Conservation (phyloP, 108 stramenopile genomes). For the Skeletonema menzelii region DNA sequence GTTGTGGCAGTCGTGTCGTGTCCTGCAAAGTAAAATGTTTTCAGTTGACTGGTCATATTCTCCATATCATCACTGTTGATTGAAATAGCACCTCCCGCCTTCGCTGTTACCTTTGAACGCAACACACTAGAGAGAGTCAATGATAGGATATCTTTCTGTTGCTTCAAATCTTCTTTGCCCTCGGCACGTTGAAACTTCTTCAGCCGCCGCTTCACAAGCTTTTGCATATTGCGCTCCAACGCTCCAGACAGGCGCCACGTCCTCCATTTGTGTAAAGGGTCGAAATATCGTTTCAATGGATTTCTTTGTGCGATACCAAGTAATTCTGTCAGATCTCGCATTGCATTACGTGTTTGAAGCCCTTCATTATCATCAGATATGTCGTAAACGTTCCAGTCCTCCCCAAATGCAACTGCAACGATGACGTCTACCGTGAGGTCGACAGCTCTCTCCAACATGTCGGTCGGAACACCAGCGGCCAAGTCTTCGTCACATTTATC, state of each 20-base stretch:
- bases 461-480: constrained; percentile 4
- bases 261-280: constrained; percentile 9
- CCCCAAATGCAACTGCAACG: constrained; percentile 39
- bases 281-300: constrained; percentile 24
- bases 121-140: constrained; percentile 20
- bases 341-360: constrained; percentile 14
- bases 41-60: constrained; percentile 41
- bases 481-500: constrained; percentile 22
- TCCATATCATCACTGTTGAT: constrained; percentile 23
- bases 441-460: constrained; percentile 22
- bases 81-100: constrained; percentile 4
- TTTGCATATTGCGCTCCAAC: constrained; percentile 26
- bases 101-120: constrained; percentile 6
- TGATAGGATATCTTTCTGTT: constrained; percentile 24
- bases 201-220: constrained; percentile 28
- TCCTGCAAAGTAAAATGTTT: constrained; percentile 59
- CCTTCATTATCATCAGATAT: constrained; percentile 1
- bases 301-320: constrained; percentile 20
- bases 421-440: constrained; percentile 41
- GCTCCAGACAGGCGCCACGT: constrained; percentile 24
- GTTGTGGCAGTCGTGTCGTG: constrained; percentile 55
- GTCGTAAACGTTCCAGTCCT: constrained; percentile 32
- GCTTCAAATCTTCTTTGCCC: not conserved
- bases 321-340: constrained; percentile 22
- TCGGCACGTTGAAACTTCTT: not conserved